Base-by-base conservation (phyloP, 192 early-diverging fungal species). In the Backusella tarrabulga region DNA sequence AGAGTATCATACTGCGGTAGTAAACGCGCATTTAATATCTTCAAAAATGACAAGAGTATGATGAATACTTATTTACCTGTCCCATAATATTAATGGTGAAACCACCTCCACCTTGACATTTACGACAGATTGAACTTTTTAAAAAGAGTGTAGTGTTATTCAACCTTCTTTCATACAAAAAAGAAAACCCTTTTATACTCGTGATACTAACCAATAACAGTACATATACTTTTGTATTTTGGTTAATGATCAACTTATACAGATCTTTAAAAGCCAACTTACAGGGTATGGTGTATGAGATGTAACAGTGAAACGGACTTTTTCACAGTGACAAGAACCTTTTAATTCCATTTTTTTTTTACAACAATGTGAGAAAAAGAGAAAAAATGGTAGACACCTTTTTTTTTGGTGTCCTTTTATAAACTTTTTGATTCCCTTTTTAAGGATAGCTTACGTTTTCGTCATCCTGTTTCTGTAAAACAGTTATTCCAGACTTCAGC, bases 271-370 rank as follows among this genome's bases (percentile, higher is more conserved):
- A 60, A 73, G 35, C 1, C 17, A 41, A 71, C 78, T 79, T 80
- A 83, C 82, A 3, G 90, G 90, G 5, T 86, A 86, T 0, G 89
- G 86, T 26, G 88, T 85, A 23, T 83, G 41, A 63, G 83, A 85
- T 2, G 74, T 76, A 15, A 88, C 86, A 73, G 76, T 85, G 68
- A 90, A 92, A 35, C 76, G 74, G 6, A 88, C 81, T 35, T 84
- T 86, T 50, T 83, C 89, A 73, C 90, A 92, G 74, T 92, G 89
- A 75, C 90, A 92, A 15, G 89, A 89, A 11, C 89, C 90, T 70
- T 87, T 66, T 32, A 92, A 77, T 40, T 88, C 83, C 83, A 83
- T 44, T 14, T 44, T 15, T 34, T 21, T 74, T 7, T n/a, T 17
- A 38, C 32, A 40, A 35, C 21, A 12, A 34, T 29, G 19, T 29